Percentiles rank a stretch among this genome's conserved stretches.
These are phyloP conservation scores for Marsdenia floribunda DNA, from an alignment of 257 asterid genomes.

Conservation along the genomic window DNA sequence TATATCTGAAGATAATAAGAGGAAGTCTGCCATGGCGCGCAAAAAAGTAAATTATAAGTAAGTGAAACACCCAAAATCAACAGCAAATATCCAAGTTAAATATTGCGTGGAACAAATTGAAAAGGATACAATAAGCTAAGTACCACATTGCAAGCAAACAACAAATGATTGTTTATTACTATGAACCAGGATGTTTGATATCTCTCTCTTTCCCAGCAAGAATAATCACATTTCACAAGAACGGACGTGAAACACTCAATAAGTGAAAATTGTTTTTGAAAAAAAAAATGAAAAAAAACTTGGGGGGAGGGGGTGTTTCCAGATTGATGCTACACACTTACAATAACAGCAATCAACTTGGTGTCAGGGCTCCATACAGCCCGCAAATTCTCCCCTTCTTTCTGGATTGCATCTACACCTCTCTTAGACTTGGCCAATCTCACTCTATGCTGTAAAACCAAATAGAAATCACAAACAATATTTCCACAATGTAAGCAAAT, in stretches of 20 bases:
- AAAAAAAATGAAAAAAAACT: neutral
- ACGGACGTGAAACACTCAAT: neutral
- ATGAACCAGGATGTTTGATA: neutral
- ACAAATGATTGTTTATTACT: neutral
- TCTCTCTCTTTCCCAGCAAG: neutral
- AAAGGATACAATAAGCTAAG: neutral
- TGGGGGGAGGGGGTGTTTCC: neutral
- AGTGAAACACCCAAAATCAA: neutral
- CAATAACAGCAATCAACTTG: slow-evolving; percentile 82
- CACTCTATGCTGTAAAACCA: slow-evolving; percentile 79
- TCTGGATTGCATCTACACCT: slow-evolving; percentile 54
- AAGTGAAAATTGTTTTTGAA: neutral
- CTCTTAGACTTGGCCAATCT: slow-evolving; percentile 89
- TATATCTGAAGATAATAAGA: slow-evolving; percentile 77
- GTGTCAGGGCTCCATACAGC: slow-evolving; percentile 96
- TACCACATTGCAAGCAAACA: neutral
- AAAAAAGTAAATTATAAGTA: slow-evolving; percentile 5
- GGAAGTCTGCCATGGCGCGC: slow-evolving; percentile 68
- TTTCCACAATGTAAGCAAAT: neutral
- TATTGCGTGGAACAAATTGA: neutral
- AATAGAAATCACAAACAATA: neutral
- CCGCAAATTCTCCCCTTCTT: slow-evolving; percentile 82
- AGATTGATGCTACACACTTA: slow-evolving; percentile 33
- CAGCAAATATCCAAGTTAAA: neutral
- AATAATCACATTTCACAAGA: neutral